These are phyloP conservation scores for Chlorophyllum brunneum DNA, from an alignment of 768 basidiomycete genomes.

Conservation along the genomic window DNA sequence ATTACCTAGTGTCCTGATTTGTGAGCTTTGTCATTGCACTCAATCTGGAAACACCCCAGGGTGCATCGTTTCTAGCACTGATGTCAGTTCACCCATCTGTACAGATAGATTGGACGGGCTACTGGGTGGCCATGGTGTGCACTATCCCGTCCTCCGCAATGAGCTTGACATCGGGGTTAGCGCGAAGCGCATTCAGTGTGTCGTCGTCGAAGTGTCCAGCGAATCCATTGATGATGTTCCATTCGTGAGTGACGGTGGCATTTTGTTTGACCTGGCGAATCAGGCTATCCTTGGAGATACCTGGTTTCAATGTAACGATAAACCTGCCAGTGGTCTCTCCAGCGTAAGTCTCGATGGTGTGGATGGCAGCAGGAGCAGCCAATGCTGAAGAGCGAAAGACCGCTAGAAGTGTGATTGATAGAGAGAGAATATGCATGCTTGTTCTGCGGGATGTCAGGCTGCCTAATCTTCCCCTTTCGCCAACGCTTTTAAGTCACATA, in stretches of 20 bases:
- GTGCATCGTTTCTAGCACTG: slow-evolving; percentile 23
- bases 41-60: slow-evolving; percentile 28
- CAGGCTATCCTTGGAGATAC: slow-evolving; percentile 17
- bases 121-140: slow-evolving; percentile 22
- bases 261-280: slow-evolving; percentile 11
- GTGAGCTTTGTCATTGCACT: slow-evolving; percentile 16
- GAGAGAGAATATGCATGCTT: not conserved
- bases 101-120: not conserved
- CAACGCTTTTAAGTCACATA: not conserved
- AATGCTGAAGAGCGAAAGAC: slow-evolving; percentile 12
- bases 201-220: slow-evolving; percentile 24
- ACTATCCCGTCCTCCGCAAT: slow-evolving; percentile 28
- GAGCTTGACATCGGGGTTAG: slow-evolving; percentile 21
- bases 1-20: slow-evolving; percentile 12
- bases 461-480: not conserved
- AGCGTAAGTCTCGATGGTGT: slow-evolving; percentile 19
- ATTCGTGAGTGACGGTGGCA: slow-evolving; percentile 16
- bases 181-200: slow-evolving; percentile 22
- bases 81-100: not conserved
- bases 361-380: slow-evolving; percentile 17
- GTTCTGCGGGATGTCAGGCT: not conserved
- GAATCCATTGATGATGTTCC: slow-evolving; percentile 28
- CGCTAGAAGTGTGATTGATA: not conserved
- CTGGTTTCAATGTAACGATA: slow-evolving; percentile 29
- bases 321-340: slow-evolving; percentile 24